phyloP scores from a whole-genome alignment of 257 asterid species.

The Penstemon newberryi region DNA sequence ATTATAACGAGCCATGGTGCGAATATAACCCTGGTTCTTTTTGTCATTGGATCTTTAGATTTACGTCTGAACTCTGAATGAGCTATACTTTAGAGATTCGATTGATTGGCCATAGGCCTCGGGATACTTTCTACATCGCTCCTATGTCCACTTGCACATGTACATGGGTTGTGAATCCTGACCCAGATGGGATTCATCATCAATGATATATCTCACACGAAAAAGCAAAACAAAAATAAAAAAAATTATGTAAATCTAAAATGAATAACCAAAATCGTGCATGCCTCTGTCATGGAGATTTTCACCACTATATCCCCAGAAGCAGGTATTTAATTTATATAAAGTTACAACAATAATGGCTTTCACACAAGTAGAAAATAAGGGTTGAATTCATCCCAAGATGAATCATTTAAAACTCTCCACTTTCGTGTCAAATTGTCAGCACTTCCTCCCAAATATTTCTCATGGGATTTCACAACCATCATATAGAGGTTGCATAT shows the following conservation, averaged over 20 bases:
- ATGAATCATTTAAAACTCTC: conserved; percentile 31
- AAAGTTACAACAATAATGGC: conserved; percentile 21
- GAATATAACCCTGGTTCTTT: no score
- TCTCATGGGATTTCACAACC: conserved; percentile 59
- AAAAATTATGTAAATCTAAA: background rate
- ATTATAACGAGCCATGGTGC: no score
- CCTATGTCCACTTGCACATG: background rate
- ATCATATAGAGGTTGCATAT: conserved; percentile 52
- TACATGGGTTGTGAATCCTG: background rate
- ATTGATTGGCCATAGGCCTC: no score
- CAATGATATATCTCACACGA: background rate
- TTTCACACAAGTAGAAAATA: conserved; percentile 67
- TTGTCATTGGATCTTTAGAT: no score
- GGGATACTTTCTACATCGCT: background rate
- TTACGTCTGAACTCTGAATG: no score
- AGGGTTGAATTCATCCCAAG: conserved; percentile 69
- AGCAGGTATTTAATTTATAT: conserved; percentile 8
- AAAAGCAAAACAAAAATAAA: background rate
- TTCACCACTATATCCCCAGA: conserved; percentile 7
- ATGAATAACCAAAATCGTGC: conserved; percentile 11
- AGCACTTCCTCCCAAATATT: conserved; percentile 35
- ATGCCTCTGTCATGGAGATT: background rate
- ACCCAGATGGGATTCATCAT: background rate
- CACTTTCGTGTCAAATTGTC: conserved; percentile 31
- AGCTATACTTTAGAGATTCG: no score